A percentile compares a stretch with the other conserved stretches of the same genome.
Evolutionary conservation across 1,284 basidiomycete species (phyloP).

Genomic region (Fomitopsis schrenkii): DNA sequence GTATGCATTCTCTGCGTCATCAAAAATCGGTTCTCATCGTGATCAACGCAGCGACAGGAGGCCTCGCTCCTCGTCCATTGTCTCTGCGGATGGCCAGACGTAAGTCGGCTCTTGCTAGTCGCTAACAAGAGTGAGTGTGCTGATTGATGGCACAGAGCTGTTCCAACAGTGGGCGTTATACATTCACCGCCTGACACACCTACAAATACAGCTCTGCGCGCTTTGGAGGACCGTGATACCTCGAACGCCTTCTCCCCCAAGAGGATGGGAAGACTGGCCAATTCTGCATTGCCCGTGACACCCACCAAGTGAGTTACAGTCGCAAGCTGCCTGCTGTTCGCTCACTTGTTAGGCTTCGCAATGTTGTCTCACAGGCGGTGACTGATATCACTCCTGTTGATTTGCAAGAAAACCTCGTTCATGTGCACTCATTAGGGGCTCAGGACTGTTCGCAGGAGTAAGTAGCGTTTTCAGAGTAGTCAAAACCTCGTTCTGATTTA

Average conservation of each 20-base stretch:
- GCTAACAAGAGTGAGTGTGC: too few relatives aligned
- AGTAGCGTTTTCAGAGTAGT: neutral
- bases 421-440: too few relatives aligned
- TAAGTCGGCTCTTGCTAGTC: neutral
- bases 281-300: neutral
- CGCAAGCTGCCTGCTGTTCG: neutral
- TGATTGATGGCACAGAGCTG: neutral
- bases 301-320: neutral
- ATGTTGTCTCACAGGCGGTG: neutral
- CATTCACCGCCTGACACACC: slow-evolving; percentile 7
- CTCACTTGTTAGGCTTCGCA: slow-evolving; percentile 5
- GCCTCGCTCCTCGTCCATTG: slow-evolving; percentile 13
- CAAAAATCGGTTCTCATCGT: neutral
- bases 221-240: neutral
- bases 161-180: neutral
- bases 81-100: neutral
- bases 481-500: neutral
- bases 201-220: slow-evolving; percentile 3
- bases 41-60: slow-evolving; percentile 3
- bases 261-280: neutral
- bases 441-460: neutral
- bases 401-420: neutral
- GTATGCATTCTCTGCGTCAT: neutral
- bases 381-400: neutral
- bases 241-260: slow-evolving; percentile 1